phyloP scores from a whole-genome alignment of 306 rosid genomes.

The Macrotyloma uniflorum region DNA sequence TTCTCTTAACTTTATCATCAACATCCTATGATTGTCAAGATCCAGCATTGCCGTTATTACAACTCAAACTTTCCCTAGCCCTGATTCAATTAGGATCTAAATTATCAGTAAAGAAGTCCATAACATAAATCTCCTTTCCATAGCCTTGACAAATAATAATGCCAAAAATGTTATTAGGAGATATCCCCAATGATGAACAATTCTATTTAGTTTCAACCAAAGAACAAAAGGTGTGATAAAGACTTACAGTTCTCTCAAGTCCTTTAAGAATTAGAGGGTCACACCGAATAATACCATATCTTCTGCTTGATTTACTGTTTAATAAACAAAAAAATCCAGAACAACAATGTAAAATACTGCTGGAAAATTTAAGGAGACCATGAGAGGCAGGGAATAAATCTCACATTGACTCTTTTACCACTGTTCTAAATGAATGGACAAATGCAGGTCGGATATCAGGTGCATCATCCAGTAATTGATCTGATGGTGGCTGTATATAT shows the following conservation, averaged over 20 bases:
- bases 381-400: slow-evolving; percentile 38
- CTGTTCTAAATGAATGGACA: slow-evolving; percentile 62
- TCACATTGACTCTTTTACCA: slow-evolving; percentile 55
- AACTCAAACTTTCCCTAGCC: slow-evolving; percentile 1
- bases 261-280: slow-evolving; percentile 86
- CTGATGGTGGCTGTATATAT: slow-evolving; percentile 81
- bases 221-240: slow-evolving; percentile 32
- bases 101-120: not conserved
- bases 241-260: slow-evolving; percentile 76
- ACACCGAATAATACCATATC: slow-evolving; percentile 76
- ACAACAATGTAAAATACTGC: slow-evolving; percentile 27
- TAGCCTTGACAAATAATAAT: slow-evolving; percentile 23
- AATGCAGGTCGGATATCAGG: slow-evolving; percentile 93
- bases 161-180: slow-evolving; percentile 3
- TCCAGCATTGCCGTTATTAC: slow-evolving; percentile 10
- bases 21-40: not conserved
- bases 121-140: slow-evolving; percentile 5
- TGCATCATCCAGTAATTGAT: slow-evolving; percentile 63
- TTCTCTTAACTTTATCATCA: slow-evolving; percentile 9
- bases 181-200: slow-evolving; percentile 31
- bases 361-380: slow-evolving; percentile 26
- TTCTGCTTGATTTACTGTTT: slow-evolving; percentile 61
- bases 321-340: slow-evolving; percentile 24
- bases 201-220: slow-evolving; percentile 30
- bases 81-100: slow-evolving; percentile 6